Percentiles rank a stretch among this genome's conserved stretches.
phyloP scores from a whole-genome alignment of 345 rosid genomes.

The Gossypium raimondii region DNA sequence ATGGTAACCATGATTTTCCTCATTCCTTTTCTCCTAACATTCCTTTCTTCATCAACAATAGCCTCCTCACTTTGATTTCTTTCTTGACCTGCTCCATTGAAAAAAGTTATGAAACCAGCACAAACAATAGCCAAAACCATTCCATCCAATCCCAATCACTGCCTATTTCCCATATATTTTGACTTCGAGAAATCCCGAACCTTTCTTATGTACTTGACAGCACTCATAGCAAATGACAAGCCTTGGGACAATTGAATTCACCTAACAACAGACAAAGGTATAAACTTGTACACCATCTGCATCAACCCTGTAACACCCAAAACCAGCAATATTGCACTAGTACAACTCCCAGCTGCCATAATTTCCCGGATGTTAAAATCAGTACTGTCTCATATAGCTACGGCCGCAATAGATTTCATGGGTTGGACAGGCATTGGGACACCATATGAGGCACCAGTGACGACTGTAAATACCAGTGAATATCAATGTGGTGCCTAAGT shows the following conservation, averaged over 20 bases:
- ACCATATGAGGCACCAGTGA: slow-evolving; percentile 70
- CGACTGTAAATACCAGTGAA: slow-evolving; percentile 69
- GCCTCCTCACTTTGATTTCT: slow-evolving; percentile 22
- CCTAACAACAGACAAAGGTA: slow-evolving; percentile 69
- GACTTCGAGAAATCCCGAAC: slow-evolving; percentile 63
- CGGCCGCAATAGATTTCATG: slow-evolving; percentile 82
- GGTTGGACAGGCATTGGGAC: slow-evolving; percentile 97
- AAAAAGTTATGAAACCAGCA: slow-evolving; percentile 51
- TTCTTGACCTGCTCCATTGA: slow-evolving; percentile 63
- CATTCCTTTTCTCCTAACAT: slow-evolving; percentile 30
- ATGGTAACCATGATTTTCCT: slow-evolving; percentile 36
- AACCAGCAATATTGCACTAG: slow-evolving; percentile 59
- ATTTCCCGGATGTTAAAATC: slow-evolving; percentile 68
- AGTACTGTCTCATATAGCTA: slow-evolving; percentile 44
- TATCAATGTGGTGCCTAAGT: slow-evolving; percentile 72
- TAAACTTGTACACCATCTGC: slow-evolving; percentile 54
- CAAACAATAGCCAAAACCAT: slow-evolving; percentile 61
- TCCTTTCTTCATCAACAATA: slow-evolving; percentile 22
- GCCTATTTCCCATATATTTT: slow-evolving; percentile 48
- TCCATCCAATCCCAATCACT: slow-evolving; percentile 80
- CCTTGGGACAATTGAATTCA: slow-evolving; percentile 89
- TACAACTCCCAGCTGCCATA: slow-evolving; percentile 72
- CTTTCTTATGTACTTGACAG: slow-evolving; percentile 63
- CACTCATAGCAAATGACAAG: slow-evolving; percentile 67
- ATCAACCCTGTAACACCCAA: slow-evolving; percentile 75